Base-by-base conservation (phyloP, 1,139 yeast genomes). In the Debaryomyces sp. region DNA sequence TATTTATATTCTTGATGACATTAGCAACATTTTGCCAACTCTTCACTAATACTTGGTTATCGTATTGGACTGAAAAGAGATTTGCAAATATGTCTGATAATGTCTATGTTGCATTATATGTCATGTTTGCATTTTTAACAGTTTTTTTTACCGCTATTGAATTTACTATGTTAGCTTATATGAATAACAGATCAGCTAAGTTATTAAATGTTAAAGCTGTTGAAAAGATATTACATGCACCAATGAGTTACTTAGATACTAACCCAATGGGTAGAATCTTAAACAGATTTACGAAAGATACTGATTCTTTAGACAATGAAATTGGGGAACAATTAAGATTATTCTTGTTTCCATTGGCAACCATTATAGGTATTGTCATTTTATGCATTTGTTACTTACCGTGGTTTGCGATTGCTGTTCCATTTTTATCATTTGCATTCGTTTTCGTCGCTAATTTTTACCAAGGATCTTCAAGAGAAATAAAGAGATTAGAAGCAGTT, bases 281-380 rank as follows among this genome's bases (percentile, higher is more conserved):
- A 59, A 75, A 75, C 61, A 62, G 92, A 87, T 49, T 96, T 55
- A 74, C 79, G 7, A 75, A 73, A 55, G 80, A 76, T 56, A 75
- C 80, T 8, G 80, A 76, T 56, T 67, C 76, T 8, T 69, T 76
- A 54, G 80, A 75, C 56, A 75, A 75, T 54, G 80, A 74, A 56
- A 66, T 75, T 52, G 75, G 78, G 30, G 80, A 75, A 51, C 78
- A 75, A 52, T 60, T 73, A 59, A 65, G 78, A 50, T 67, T 73
- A 48, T 71, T 75, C 49, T 56, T 74, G 10, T 74, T 71, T 57
- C 73, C 78, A 12, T 56, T 73, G 47, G 75, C 75, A 8, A 64
- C 65, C 21, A 71, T 75, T 44, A 64, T 73, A 52, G 81, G 80
- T 46, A 70, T 75, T 49, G 55, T 73, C 41, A 67, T 76, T 42